phyloP scores from a whole-genome alignment of 2,329 filamentous ascomycete genomes.

The Stenocarpella maydis region DNA sequence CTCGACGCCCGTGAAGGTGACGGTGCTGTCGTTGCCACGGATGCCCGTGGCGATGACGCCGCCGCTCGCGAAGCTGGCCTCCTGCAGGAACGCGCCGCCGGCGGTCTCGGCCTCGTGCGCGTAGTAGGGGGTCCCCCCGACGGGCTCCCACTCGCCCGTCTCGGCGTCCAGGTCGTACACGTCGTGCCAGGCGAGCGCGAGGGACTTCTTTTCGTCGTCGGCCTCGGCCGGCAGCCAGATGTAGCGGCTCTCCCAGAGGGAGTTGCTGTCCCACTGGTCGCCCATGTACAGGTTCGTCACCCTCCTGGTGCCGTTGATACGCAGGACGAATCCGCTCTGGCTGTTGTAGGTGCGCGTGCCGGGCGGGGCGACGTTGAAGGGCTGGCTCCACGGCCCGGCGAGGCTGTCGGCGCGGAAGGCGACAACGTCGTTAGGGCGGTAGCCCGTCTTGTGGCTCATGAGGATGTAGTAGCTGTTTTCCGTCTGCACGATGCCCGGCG shows the following conservation, averaged over 20 bases:
- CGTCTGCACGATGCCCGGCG: slow-evolving; percentile 64
- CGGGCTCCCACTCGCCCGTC: slow-evolving; percentile 55
- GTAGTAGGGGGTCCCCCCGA: slow-evolving; percentile 58
- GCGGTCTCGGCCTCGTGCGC: slow-evolving; percentile 53
- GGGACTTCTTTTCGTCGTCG: slow-evolving; percentile 58
- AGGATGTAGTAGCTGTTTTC: slow-evolving; percentile 64
- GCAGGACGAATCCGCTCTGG: slow-evolving; percentile 58
- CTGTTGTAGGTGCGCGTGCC: slow-evolving; percentile 62
- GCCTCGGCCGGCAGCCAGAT: slow-evolving; percentile 65
- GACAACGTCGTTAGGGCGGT: slow-evolving; percentile 65
- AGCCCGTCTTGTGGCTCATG: slow-evolving; percentile 68
- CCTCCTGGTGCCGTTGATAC: slow-evolving; percentile 56
- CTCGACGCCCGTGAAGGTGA: slow-evolving; percentile 58
- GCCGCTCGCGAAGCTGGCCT: slow-evolving; percentile 60
- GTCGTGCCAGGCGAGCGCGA: slow-evolving; percentile 61
- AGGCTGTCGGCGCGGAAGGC: slow-evolving; percentile 61
- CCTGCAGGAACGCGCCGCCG: slow-evolving; percentile 61
- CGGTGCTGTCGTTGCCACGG: slow-evolving; percentile 62
- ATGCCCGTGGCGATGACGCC: slow-evolving; percentile 60
- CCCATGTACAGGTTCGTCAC: slow-evolving; percentile 61
- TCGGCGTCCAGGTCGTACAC: slow-evolving; percentile 63
- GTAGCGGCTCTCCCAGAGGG: slow-evolving; percentile 64
- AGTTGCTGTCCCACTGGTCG: slow-evolving; percentile 63
- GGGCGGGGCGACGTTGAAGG: slow-evolving; percentile 58
- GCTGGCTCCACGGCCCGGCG: slow-evolving; percentile 61